These are phyloP conservation scores for Linnemannia exigua DNA, from an alignment of 192 early-diverging fungal species.

Conservation along the genomic window DNA sequence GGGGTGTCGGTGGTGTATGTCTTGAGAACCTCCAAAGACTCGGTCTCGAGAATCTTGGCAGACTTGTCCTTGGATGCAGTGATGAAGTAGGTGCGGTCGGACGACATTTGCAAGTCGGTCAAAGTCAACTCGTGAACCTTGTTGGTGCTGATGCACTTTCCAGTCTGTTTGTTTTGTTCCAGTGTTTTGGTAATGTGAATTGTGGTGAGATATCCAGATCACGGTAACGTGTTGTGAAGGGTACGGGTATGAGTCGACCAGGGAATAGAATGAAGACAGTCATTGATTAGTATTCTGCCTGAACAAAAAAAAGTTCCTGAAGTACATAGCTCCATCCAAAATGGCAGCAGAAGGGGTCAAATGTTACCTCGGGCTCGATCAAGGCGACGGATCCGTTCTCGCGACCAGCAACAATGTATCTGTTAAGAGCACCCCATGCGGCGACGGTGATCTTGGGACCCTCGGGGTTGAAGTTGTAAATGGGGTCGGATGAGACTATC, in stretches of 20 bases:
- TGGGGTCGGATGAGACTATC: constrained; percentile 84
- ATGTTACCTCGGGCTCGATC: constrained; percentile 86
- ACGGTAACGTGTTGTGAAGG: neutral
- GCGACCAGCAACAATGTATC: constrained; percentile 94
- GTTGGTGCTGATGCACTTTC: constrained; percentile 72
- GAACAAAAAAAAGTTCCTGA: neutral
- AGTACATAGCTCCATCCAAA: neutral
- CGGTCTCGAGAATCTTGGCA: constrained; percentile 89
- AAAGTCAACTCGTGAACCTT: constrained; percentile 81
- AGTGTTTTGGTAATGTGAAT: neutral
- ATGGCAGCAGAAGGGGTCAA: neutral
- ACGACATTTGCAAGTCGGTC: constrained; percentile 94
- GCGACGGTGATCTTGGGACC: constrained; percentile 93
- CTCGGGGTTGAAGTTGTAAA: constrained; percentile 77
- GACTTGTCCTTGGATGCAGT: constrained; percentile 96
- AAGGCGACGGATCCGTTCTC: constrained; percentile 93
- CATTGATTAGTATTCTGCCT: neutral
- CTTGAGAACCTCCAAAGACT: constrained; percentile 88
- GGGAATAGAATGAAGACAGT: neutral
- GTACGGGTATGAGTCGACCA: neutral
- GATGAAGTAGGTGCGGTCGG: constrained; percentile 94
- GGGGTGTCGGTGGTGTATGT: constrained; percentile 88
- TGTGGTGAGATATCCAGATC: neutral
- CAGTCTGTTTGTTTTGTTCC: constrained; percentile 63
- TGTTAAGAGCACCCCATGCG: constrained; percentile 93